Evolutionary conservation across 2,329 filamentous ascomycete genomes (phyloP), one percentile per base, ranked within the genome.

Genomic region (Phaeosphaeriaceae sp.): DNA sequence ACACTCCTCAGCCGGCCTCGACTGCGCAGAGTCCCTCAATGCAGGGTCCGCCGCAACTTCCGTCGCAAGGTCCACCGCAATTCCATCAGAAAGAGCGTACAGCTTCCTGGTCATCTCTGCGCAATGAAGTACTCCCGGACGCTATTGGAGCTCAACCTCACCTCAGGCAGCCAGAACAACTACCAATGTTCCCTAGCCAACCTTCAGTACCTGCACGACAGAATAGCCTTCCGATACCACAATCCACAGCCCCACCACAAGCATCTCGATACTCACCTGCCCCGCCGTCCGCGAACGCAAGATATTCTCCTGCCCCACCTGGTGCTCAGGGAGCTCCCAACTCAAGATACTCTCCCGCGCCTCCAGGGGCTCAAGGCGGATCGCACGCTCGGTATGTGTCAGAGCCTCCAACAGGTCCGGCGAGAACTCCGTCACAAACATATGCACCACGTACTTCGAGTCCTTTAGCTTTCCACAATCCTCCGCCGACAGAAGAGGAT

Each of bases 381-480:
- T 54, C 73, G 30, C 77, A 79, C 55, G 74, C 66, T 57, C 72
- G 77, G 32, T 79, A 81, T 61, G 70, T 69, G 26, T 74, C 79
- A 32, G 75, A 79, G n/a, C 72, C 78, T 15, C 61, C 66, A 3
- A 70, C 55, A 22, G 69, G 58, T 23, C 73, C 70, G 11, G 73
- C 70, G 47, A 72, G 70, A 54, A 70, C 81, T 74, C 61, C 78
- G 73, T 68, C 77, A 15, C 79, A 87, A 60, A 81, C 84, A 3
- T 89, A 88, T 72, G 85, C 87, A 44, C 87, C 87, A 19, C 82
- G 87, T 56, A 89, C 86, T 7, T 89, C 87, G n/a, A 89, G 87
- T 72, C 87, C 87, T 17, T 78, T 89, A 17, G 87, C 87, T 30
- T 83, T 84, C 51, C 84, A 81, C 52, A 76, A 74, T 13, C 64